Evolutionary conservation across 2,329 filamentous ascomycete species (phyloP), one percentile per base, ranked within the genome.

Genomic region (Chrysoporthe austroafricana): DNA sequence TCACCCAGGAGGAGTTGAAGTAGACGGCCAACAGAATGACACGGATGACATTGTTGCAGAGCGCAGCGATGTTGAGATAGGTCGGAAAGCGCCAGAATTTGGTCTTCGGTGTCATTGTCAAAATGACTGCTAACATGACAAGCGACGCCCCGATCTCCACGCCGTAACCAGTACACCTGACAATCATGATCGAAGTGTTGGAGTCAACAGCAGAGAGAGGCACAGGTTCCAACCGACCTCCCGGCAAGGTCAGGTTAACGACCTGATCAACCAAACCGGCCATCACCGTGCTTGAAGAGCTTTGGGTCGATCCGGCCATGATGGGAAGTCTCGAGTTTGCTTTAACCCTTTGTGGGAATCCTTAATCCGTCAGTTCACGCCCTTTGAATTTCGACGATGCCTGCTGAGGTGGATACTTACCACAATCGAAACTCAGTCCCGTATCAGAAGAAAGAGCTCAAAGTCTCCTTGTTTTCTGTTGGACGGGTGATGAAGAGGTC

Each of bases 131-230:
- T 21, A 94, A 80, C 73, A 93, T 86, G 69, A 90, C 79, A 67
- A 90, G 71, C 59, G 86, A 87, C 34, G 90, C 87, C 42, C 92
- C 92, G 63, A 94, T 83, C 76, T 95, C 91, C 21, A 85, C 79
- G 63, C 86, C 89, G 75, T 90, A 92, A 78, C 89, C 90, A 81
- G 92, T 88, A 75, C 75, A 76, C 36, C 79, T 76, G 72, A 76
- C 79, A 70, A 77, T 69, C 52, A 76, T 74, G 42, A 75, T 74
- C 34, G 73, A 70, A 69, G 76, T 77, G 62, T 76, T 72, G 34
- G 60, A 50, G 70, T 82, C 77, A 59, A 84, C 46, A 1, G 3
- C 44, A 6, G 46, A 13, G 11, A 66, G 60, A 9, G 67, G 36
- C 6, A 71, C 26, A 14, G 58, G 59, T 9, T 52, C 43, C 26